A percentile compares a stretch with the other conserved stretches of the same genome.
Evolutionary conservation across 1,284 basidiomycete species (phyloP).

Genomic region (Cutaneotrichosporon sp.): DNA sequence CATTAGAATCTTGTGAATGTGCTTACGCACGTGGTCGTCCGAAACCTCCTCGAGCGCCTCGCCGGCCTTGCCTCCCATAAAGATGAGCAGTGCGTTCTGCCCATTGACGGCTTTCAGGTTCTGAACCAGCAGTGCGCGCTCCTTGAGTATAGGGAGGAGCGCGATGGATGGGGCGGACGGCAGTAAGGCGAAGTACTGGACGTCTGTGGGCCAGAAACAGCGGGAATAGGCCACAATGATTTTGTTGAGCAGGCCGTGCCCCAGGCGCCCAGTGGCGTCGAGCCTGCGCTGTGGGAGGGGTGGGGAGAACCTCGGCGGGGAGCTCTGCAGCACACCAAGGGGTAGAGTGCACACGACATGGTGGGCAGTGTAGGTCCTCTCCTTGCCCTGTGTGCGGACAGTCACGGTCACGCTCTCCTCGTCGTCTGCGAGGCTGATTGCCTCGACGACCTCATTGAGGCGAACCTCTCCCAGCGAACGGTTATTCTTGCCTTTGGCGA

Average conservation of each 20-base stretch:
- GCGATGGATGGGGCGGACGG: not conserved
- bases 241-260: not conserved
- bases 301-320: not conserved
- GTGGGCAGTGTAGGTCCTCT: not conserved
- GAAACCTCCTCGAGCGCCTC: not conserved
- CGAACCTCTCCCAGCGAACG: not conserved
- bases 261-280: not conserved
- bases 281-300: not conserved
- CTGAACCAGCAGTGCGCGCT: not conserved
- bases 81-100: not conserved
- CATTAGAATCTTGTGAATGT: not conserved
- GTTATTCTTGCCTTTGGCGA: not conserved
- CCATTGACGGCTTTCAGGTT: not conserved
- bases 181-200: not conserved
- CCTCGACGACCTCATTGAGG: not conserved
- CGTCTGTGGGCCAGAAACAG: not conserved
- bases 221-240: not conserved
- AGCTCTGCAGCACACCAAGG: not conserved
- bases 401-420: not conserved
- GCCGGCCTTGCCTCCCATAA: not conserved
- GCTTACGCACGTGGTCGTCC: not conserved
- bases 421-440: not conserved
- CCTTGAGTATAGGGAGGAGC: not conserved
- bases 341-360: not conserved
- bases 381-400: not conserved